A percentile compares a stretch with the other conserved stretches of the same genome.
phyloP scores from a whole-genome alignment of 768 basidiomycete genomes.

The Lactarius pseudohatsudake region DNA sequence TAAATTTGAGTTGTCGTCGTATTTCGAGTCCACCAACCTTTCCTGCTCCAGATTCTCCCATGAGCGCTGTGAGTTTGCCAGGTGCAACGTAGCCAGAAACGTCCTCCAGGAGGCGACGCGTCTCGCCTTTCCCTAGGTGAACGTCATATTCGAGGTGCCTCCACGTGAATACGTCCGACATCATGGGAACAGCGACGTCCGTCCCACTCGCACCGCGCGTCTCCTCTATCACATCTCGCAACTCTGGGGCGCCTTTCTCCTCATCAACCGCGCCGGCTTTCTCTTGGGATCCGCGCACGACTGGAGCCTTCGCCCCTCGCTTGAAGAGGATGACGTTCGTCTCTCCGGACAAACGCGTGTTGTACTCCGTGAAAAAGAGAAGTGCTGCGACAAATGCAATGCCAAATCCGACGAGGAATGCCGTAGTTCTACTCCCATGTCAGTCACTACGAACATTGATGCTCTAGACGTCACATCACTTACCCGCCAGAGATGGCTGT shows the following conservation, averaged over 20 bases:
- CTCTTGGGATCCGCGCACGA: slow-evolving; percentile 20
- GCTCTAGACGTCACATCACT: slow-evolving; percentile 23
- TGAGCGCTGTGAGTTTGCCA: slow-evolving; percentile 75
- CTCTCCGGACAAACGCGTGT: slow-evolving; percentile 39
- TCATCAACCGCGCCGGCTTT: slow-evolving; percentile 33
- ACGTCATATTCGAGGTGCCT: slow-evolving; percentile 67
- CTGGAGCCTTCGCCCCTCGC: slow-evolving; percentile 45
- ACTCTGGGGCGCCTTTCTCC: slow-evolving; percentile 27
- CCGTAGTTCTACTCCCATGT: slow-evolving; percentile 55
- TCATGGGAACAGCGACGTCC: slow-evolving; percentile 26
- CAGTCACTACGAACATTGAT: background rate
- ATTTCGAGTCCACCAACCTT: slow-evolving; percentile 35
- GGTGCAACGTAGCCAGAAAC: slow-evolving; percentile 83
- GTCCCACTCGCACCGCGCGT: slow-evolving; percentile 12
- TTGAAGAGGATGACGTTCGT: slow-evolving; percentile 62
- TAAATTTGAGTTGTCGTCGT: background rate
- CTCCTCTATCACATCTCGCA: slow-evolving; percentile 13
- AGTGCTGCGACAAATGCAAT: slow-evolving; percentile 56
- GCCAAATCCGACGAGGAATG: slow-evolving; percentile 65
- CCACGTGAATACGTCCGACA: slow-evolving; percentile 80
- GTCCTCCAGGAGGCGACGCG: slow-evolving; percentile 58
- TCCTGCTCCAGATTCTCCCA: slow-evolving; percentile 62
- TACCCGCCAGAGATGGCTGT: slow-evolving; percentile 51
- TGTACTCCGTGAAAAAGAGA: slow-evolving; percentile 59
- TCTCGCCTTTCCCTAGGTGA: slow-evolving; percentile 44